Evolutionary conservation across 2,329 filamentous ascomycete species (phyloP).

Genomic region (Aureobasidium sp.): DNA sequence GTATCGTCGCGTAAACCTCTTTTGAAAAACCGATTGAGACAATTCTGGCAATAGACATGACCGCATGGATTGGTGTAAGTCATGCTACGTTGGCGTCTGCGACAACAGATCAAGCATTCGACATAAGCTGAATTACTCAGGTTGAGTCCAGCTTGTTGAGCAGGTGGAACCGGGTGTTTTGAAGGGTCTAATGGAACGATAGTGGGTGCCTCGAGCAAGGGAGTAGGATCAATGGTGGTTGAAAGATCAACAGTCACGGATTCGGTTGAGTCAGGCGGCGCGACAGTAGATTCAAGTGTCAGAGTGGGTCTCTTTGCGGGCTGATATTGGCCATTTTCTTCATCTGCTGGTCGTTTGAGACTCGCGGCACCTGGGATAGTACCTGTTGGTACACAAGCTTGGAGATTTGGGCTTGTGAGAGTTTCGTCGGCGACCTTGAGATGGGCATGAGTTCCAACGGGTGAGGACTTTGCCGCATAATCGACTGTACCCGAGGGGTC

Average conservation of each 20-base stretch:
- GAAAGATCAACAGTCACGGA: neutral
- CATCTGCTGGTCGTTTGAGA: neutral
- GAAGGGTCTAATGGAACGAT: neutral
- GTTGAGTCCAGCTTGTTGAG: neutral
- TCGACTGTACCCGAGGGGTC: too few species aligned
- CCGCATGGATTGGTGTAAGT: neutral
- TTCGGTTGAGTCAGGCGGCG: too few species aligned
- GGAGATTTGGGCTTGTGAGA: neutral
- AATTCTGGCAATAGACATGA: neutral
- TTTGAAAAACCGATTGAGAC: neutral
- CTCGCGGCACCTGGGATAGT: neutral
- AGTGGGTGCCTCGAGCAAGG: neutral
- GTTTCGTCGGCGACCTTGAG: neutral
- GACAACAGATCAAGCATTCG: neutral
- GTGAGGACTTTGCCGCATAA: too few species aligned
- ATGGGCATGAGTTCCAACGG: too few species aligned
- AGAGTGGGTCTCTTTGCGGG: neutral
- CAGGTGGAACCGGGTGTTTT: neutral
- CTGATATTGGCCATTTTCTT: too few species aligned
- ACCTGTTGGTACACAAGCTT: too few species aligned
- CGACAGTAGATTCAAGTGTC: neutral
- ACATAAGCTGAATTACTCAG: neutral
- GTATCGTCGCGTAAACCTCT: neutral
- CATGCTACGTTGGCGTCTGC: neutral
- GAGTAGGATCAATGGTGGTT: neutral